Base-by-base conservation (phyloP, 2,329 filamentous ascomycete genomes). In the Chaetomium olivaceum region DNA sequence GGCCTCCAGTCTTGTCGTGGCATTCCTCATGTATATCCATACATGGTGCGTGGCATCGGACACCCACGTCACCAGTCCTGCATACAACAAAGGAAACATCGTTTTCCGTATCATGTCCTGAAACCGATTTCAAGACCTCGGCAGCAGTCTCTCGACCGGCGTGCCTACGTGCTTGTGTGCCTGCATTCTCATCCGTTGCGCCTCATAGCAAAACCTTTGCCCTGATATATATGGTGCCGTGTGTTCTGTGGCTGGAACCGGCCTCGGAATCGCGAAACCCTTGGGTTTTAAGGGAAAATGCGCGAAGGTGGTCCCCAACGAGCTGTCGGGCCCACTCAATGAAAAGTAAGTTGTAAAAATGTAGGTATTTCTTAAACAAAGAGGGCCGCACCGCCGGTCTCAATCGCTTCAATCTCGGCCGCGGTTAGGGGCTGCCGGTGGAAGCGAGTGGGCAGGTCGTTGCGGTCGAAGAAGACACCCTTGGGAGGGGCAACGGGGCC, bases 341-440 rank as follows among this genome's bases (percentile, higher is more conserved):
- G 31, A 51, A 23, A 48, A 36, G 14, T 19, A 48, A 7, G 58
- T 52, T 52, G 57, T 58, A 33, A 21, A 19, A 11, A 46, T 46
- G n/a, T n/a, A 27, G 36, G 58, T 23, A 11, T 27, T 29, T 43
- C 67, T 80, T 76, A 86, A 68, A 81, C 80, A 69, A 83, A 78
- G 64, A 83, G 76, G 43, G 84, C 80, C 39, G 94, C 95, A 64
- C 95, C 95, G 63, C 93, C 95, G 63, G 92, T 95, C 86, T 97
- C 93, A 74, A 99, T 86, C 25, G 93, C 93, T 78, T 98, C 95
- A 67, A 99, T 99, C 85, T 99, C 95, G 52, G 89, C 88, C 72
- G 89, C 79, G 46, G 86, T 89, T 80, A 93, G 91, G 14, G 87
- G 85, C 58, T 86, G 81, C 70, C 92, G 86, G 74, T 89, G 87